A percentile compares a stretch with the other conserved stretches of the same genome.
Evolutionary conservation across 805 yeast species (phyloP).

Genomic region (Candida namnaoensis): DNA sequence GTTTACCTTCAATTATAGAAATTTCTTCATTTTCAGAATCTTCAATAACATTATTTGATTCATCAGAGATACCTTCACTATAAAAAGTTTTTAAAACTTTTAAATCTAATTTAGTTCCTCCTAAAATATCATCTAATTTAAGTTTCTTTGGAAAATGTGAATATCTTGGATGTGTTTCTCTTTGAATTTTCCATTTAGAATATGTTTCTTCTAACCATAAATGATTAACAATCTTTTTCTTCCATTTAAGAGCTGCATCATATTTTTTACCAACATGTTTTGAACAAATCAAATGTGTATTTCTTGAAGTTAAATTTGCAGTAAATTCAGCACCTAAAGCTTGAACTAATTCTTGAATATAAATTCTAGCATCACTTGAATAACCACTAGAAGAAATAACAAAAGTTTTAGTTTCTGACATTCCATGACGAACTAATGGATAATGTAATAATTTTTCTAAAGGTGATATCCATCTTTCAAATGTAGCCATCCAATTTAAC

Average conservation of each 20-base stretch:
- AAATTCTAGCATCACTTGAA: constrained; percentile 76
- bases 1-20: not conserved
- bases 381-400: constrained; percentile 69
- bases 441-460: constrained; percentile 50
- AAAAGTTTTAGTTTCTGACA: constrained; percentile 46
- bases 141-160: constrained; percentile 32
- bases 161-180: constrained; percentile 37
- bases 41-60: constrained; percentile 10
- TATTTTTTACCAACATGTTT: constrained; percentile 65
- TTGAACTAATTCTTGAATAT: constrained; percentile 52
- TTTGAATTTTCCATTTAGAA: constrained; percentile 47
- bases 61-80: constrained; percentile 24
- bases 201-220: constrained; percentile 85
- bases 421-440: constrained; percentile 45
- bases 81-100: constrained; percentile 26
- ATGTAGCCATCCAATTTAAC: constrained; percentile 61
- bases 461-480: constrained; percentile 49
- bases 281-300: constrained; percentile 69
- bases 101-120: constrained; percentile 37
- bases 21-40: constrained; percentile 14
- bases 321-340: constrained; percentile 75
- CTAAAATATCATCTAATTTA: constrained; percentile 39
- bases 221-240: constrained; percentile 55
- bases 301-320: constrained; percentile 48
- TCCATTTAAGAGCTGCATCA: constrained; percentile 67